Base-by-base conservation (phyloP, 371 early-diverging fungal species). In the Lichtheimia corymbifera region DNA sequence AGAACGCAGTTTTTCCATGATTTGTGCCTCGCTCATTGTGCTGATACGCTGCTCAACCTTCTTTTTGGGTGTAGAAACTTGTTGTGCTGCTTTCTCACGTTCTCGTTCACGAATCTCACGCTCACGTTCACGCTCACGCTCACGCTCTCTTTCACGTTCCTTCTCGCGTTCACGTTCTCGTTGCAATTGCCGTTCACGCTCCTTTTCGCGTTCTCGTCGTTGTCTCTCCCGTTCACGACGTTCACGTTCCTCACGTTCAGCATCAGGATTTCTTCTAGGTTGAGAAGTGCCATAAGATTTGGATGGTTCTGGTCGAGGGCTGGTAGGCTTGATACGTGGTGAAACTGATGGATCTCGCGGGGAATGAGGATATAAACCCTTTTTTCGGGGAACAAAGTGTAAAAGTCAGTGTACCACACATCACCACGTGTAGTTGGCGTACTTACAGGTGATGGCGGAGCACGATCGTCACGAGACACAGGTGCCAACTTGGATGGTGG, bases 1-100 rank as follows among this genome's bases (percentile, higher is more conserved):
- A 17, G 76, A 66, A 28, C 92, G 81, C 52, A 93, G 72, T 70
- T 87, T 91, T 28, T 92, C 91, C 96, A 97, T 95, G 55, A 96
- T 87, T 74, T 98, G 93, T 22, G 91, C 81, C 68, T 96, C 96
- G 9, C 93, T 85, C 90, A 96, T 82, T 35, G 91, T 93, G 51
- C 93, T 92, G 65, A 95, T 84, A 58, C 92, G 80, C 55, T 83
- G 86, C 59, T 88, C 88, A 0, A 79, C 80, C 66, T 82, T 84
- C 72, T 88, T 88, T 59, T 72, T 70, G 7, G 65, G 65, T 15
- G 75, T 61, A 9, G 75, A 22, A 41, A 71, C 66, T 59, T 73
- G 70, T 12, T 71, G 67, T 59, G 64, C 64, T 9, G 63, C 57
- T 58, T 59, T 65, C 42, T 74, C 69, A 11, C 75, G 64, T 41